These are phyloP conservation scores for Didymosphaeria variabile DNA, from an alignment of 2,329 filamentous ascomycete species.

Conservation along the genomic window DNA sequence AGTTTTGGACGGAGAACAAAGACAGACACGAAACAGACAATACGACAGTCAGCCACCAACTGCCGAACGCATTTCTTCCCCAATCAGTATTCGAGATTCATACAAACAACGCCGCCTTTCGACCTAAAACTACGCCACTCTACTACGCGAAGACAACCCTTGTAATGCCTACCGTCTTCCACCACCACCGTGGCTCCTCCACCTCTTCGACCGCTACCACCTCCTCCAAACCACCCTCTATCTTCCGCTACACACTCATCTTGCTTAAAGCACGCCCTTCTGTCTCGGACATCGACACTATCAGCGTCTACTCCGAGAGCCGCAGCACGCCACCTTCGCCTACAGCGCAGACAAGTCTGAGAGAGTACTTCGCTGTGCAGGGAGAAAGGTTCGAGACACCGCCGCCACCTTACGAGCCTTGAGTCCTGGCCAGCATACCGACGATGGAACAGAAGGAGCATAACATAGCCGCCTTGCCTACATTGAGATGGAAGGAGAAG, in stretches of 20 bases:
- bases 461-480: neutral
- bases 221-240: conserved; percentile 30
- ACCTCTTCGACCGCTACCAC: conserved; percentile 12
- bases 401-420: conserved; percentile 28
- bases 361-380: neutral
- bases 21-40: neutral
- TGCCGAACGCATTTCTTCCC: neutral
- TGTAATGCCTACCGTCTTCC: conserved; percentile 23
- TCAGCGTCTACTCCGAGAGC: conserved; percentile 23
- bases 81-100: neutral
- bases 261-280: conserved; percentile 40
- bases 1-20: neutral
- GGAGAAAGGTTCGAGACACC: conserved; percentile 20
- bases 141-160: neutral
- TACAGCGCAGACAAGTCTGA: neutral
- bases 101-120: neutral
- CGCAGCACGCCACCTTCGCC: conserved; percentile 12
- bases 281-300: conserved; percentile 23
- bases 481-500: conserved; percentile 1
- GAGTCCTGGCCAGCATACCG: neutral
- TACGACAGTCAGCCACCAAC: neutral
- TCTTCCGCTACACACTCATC: conserved; percentile 38
- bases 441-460: neutral
- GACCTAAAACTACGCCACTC: neutral
- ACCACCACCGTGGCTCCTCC: conserved; percentile 14